phyloP scores from a whole-genome alignment of 1,139 yeast species.

The Pichia kudriavzevii region DNA sequence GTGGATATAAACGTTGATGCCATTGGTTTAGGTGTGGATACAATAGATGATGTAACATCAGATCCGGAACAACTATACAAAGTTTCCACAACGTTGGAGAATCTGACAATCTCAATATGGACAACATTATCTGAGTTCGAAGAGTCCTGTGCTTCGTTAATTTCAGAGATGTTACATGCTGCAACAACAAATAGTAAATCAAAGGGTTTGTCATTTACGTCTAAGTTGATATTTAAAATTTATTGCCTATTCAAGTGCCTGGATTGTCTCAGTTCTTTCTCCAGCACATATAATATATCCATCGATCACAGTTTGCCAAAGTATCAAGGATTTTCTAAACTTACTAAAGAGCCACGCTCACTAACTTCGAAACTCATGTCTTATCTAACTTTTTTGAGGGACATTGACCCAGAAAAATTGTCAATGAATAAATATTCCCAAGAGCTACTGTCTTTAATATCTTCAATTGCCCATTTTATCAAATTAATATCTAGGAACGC shows the following conservation, averaged over 20 bases:
- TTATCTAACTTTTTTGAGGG: slow-evolving; percentile 63
- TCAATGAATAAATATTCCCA: slow-evolving; percentile 38
- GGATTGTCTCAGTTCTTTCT: slow-evolving; percentile 37
- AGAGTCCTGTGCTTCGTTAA: slow-evolving; percentile 86
- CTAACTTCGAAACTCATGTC: slow-evolving; percentile 75
- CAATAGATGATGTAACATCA: slow-evolving; percentile 20
- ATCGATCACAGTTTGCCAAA: slow-evolving; percentile 7
- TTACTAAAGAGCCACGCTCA: slow-evolving; percentile 79
- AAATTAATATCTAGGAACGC: slow-evolving; percentile 81
- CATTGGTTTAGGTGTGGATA: slow-evolving; percentile 38
- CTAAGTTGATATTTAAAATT: slow-evolving; percentile 63
- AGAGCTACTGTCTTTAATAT: slow-evolving; percentile 71
- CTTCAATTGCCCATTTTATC: slow-evolving; percentile 89
- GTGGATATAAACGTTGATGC: slow-evolving; percentile 65
- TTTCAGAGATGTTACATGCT: slow-evolving; percentile 83
- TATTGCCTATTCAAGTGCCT: slow-evolving; percentile 74
- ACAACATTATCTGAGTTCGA: slow-evolving; percentile 80
- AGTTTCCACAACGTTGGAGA: slow-evolving; percentile 61
- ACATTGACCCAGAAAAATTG: slow-evolving; percentile 35
- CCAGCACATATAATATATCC: slow-evolving; percentile 2
- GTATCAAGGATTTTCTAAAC: slow-evolving; percentile 20
- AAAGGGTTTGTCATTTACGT: slow-evolving; percentile 67
- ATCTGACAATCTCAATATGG: slow-evolving; percentile 77
- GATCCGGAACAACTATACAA: slow-evolving; percentile 46
- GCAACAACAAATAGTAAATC: slow-evolving; percentile 72